Evolutionary conservation across 257 asterid genomes (phyloP), one percentile per base, ranked within the genome.

Genomic region (Penstemon eatonii): DNA sequence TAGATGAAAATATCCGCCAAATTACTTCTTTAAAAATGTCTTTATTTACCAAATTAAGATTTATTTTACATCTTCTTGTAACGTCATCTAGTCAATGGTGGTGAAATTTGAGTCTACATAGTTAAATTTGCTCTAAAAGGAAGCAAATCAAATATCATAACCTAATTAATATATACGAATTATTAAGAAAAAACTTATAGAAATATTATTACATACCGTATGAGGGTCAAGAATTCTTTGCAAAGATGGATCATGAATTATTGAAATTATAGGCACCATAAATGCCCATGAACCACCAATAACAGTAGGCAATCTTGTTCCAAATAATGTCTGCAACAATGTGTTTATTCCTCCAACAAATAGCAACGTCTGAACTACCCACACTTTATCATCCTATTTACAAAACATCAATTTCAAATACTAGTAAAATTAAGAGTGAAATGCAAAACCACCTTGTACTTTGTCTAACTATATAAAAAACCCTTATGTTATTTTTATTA

Each of bases 281-380:
- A 90, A 93, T n/a, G 99, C 96, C 99, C 97, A 93, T 47, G 99
- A 93, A 0, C 99, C 99, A 73, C 99, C 99, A 66, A 93, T 55
- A 7, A 93, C 89, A 75, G 96, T 85, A 12, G 99, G 99, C 73
- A 93, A 82, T 70, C 99, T 84, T 3, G 97, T 93, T 25, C 97
- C 96, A 63, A 93, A 90, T 78, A 93, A 76, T n/a, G 96, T 90
- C 59, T 93, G 99, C 63, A 93, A 71, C 7, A 90, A 72, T 56
- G 97, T 90, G 74, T 90, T 93, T 66, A 93, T 70, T 58, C 99
- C 99, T 75, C 88, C 89, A 59, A 90, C 92, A 81, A 93, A 93
- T 4, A 93, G 85, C 81, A 93, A 76, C 8, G 96, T 93, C 75
- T 93, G 99, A 53, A 90, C 90, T 60, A 90, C 97, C 76, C 96